A percentile compares a stretch with the other conserved stretches of the same genome.
Conservation (phyloP, 306 rosid genomes). For the Aeschynomene evenia region DNA sequence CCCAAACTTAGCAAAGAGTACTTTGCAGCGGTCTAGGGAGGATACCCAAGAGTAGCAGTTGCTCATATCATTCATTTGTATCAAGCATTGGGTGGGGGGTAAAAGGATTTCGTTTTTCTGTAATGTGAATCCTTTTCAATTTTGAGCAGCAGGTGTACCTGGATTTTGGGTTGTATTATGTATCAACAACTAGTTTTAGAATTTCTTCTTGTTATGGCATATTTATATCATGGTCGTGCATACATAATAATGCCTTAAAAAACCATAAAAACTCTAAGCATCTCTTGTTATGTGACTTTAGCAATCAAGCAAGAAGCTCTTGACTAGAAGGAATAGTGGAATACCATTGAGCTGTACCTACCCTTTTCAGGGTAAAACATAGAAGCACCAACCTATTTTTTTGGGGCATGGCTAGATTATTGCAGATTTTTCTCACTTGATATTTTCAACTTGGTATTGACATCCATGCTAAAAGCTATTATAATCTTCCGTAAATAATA, state of each 20-base stretch:
- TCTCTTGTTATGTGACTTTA: neutral
- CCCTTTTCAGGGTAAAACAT: too few relatives aligned
- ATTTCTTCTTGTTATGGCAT: neutral
- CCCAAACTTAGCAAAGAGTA: constrained; percentile 96
- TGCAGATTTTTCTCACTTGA: too few relatives aligned
- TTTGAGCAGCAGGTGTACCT: constrained; percentile 19
- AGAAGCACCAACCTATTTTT: too few relatives aligned
- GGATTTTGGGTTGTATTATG: constrained; percentile 32
- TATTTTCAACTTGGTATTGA: neutral
- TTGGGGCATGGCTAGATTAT: too few relatives aligned
- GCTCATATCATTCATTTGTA: constrained; percentile 39
- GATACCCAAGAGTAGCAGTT: constrained; percentile 17
- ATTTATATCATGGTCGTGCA: constrained; percentile 1
- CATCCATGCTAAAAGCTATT: neutral
- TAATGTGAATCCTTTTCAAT: constrained; percentile 17
- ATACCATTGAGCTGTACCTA: too few relatives aligned
- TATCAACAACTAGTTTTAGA: constrained; percentile 1
- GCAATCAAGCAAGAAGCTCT: neutral
- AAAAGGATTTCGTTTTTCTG: constrained; percentile 45
- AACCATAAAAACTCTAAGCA: neutral
- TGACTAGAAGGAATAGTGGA: neutral
- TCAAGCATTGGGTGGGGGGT: constrained; percentile 36
- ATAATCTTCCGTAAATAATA: too few relatives aligned
- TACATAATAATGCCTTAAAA: constrained; percentile 3
- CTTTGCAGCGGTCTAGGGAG: constrained; percentile 69